Evolutionary conservation across 148 eudicot genomes (phyloP), one percentile per base, ranked within the genome.

Genomic region (Cornus suecica): DNA sequence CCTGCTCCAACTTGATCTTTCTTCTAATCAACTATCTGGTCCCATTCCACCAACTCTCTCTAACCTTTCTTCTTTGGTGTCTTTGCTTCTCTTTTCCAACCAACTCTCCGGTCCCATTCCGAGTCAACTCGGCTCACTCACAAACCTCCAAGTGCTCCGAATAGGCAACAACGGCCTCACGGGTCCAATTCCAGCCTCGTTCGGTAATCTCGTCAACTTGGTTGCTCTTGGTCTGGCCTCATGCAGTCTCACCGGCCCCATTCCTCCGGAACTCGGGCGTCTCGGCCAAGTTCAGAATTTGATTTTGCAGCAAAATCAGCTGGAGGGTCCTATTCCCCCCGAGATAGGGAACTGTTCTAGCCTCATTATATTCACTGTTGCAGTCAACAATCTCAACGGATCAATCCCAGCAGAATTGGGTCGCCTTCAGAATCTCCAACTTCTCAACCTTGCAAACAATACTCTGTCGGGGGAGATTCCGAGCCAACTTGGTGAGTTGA

Each of bases 41-140:
- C 89, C 94, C 87, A 92, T 95, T n/a, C 97, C 99, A 92, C 84
- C 94, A 75, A 78, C 86, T 83, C 86, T 95, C 25, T 87, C 97
- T 31, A 88, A 86, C 76, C 94, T 95, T 65, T 80, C 94, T 51
- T 79, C 86, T 29, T 83, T 95, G 76, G 51, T 56, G 51, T 89
- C 93, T 66, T 80, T 95, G 63, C 78, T 87, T 8, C 93, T 95
- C 14, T 92, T 76, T 68, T 83, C 99, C 42, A 95, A 95, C 87
- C 88, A 86, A 72, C 94, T 95, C 70, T 74, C 88, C 26, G 99
- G 97, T 26, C 74, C 84, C 70, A 85, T 95, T 5, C 99, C 99
- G 41, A 69, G 79, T 75, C 82, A 92, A 68, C 89, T 95, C 63
- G 91, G 97, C 27, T 88, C 80, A 2, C 84, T 95, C 27, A 26